phyloP scores from a whole-genome alignment of 1,139 yeast species.

The Debaryomyces fabryi region DNA sequence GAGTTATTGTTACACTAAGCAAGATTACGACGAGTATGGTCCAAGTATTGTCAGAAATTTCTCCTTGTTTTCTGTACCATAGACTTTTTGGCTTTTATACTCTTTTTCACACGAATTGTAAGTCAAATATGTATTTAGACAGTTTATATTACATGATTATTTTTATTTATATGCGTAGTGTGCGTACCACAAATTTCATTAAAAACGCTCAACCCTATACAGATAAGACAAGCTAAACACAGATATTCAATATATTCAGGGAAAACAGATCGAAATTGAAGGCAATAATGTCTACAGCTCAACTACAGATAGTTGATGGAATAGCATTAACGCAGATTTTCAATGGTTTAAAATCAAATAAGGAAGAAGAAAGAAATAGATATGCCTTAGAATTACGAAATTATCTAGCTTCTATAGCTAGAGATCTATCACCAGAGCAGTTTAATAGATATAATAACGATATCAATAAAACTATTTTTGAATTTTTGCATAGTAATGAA shows the following conservation, averaged over 20 bases:
- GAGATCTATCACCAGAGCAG: slow-evolving; percentile 78
- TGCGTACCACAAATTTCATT: not conserved
- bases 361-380: slow-evolving; percentile 53
- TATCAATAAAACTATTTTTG: slow-evolving; percentile 85
- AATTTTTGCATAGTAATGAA: slow-evolving; percentile 76
- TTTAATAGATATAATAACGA: slow-evolving; percentile 81
- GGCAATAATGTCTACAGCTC: slow-evolving; percentile 31
- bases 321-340: slow-evolving; percentile 58
- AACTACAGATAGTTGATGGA: slow-evolving; percentile 48
- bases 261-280: not conserved
- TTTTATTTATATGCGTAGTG: slow-evolving; percentile 2
- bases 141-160: slow-evolving; percentile 1
- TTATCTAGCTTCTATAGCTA: slow-evolving; percentile 68
- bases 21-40: slow-evolving; percentile 96
- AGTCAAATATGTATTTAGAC: slow-evolving; percentile 4
- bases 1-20: slow-evolving; percentile 94
- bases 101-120: not conserved
- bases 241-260: not conserved
- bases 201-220: not conserved
- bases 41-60: slow-evolving; percentile 97
- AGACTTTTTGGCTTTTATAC: slow-evolving; percentile 16
- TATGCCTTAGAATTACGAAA: slow-evolving; percentile 70
- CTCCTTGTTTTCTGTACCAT: slow-evolving; percentile 89
- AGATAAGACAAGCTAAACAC: not conserved
- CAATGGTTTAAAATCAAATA: slow-evolving; percentile 51